Base-by-base conservation (phyloP, 768 basidiomycete genomes). In the Multifurca ochricompacta region DNA sequence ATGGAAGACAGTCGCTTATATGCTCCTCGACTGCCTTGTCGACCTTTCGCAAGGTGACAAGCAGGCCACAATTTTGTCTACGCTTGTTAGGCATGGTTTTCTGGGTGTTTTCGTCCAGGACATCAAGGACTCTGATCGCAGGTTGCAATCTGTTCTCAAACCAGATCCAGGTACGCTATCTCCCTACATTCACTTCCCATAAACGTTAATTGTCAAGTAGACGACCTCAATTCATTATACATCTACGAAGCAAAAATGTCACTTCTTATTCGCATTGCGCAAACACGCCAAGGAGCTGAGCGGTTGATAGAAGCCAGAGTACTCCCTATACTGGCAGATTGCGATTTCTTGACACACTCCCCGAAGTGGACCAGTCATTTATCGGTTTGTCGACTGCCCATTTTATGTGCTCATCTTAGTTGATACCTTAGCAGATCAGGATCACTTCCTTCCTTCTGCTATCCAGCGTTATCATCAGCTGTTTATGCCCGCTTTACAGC, bases 181-280 rank as follows among this genome's bases (percentile, higher is more conserved):
- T 44, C 28, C 49, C 36, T 6, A 42, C 6, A 28, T 48, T 9
- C 7, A 19, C 30, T 30, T 30, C 34, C 39, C 42, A 28, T 10
- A 4, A 10, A 18, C 36, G 32, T 6, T 6, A 35, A 36, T 34
- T 11, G 4, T 34, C 51, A 52, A 56, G 0, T 60, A 95, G 95
- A 91, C 59, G 89, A 93, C 54, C 70, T 98, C 28, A 94, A 95
- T 63, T 76, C 91, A 0, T 73, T 94, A 36, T 98, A 96, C 69
- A 88, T 97, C 13, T 97, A 92, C 62, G 95, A 97, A 66, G 81
- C 93, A 13, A 95, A 95, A 69, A 85, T 95, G 81, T 89, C 93
- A 3, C 71, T 96, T 58, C 81, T 97, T 54, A 79, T 87, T 25
- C 80, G 91, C 28, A 80, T 96, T 71, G 81, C 91, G 0, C 86